Percentiles rank a stretch among this genome's conserved stretches.
phyloP scores from a whole-genome alignment of 345 rosid genomes.

The Citrus mangshanensis region DNA sequence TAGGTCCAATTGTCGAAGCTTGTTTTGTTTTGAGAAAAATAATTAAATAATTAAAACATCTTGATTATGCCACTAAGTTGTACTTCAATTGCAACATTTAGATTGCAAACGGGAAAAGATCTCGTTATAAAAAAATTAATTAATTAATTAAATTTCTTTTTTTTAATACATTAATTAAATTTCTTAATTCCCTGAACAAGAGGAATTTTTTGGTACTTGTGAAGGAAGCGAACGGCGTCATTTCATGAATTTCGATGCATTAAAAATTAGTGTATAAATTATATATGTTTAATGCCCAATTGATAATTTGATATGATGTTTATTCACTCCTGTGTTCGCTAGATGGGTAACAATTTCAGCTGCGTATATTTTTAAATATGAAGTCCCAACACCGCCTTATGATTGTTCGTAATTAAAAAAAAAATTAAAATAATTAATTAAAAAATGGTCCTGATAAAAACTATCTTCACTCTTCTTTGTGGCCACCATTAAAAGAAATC shows the following conservation, averaged over 20 bases:
- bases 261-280: background rate
- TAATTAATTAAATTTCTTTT: too few species aligned
- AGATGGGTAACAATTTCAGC: background rate
- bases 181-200: background rate
- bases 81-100: background rate
- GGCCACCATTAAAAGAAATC: too few species aligned
- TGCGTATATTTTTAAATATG: background rate
- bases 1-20: background rate
- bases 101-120: background rate
- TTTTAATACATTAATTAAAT: background rate
- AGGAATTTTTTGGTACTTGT: conserved; percentile 18
- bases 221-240: background rate
- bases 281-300: background rate
- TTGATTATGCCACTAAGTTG: background rate
- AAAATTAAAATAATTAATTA: too few species aligned
- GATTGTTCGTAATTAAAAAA: background rate
- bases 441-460: too few species aligned
- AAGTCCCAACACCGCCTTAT: background rate
- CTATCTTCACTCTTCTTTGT: too few species aligned
- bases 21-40: background rate
- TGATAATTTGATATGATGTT: background rate
- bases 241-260: background rate
- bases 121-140: background rate
- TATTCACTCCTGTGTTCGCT: background rate
- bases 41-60: background rate